These are phyloP conservation scores for Huntiella moniliformis DNA, from an alignment of 2,329 filamentous ascomycete species.

Conservation along the genomic window DNA sequence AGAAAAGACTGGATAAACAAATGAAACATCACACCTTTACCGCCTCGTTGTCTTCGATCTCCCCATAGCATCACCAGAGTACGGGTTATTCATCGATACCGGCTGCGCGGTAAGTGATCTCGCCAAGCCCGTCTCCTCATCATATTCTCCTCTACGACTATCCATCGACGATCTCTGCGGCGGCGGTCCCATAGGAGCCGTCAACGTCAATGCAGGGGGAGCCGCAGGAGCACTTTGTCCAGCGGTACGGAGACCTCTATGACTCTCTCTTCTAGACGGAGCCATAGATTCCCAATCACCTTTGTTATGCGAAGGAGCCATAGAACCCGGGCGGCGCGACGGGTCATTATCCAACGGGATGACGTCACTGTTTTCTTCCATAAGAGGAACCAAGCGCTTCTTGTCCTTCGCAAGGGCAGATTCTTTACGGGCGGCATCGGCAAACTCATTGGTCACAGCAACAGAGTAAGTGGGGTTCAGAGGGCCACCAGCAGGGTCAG, in stretches of 20 bases:
- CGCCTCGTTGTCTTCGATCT: constrained; percentile 10
- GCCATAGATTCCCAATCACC: constrained; percentile 17
- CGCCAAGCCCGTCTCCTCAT: constrained; percentile 23
- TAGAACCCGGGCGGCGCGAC: constrained; percentile 3
- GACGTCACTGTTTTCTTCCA: constrained; percentile 14
- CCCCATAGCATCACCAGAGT: constrained; percentile 3
- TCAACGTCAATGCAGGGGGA: constrained; percentile 18
- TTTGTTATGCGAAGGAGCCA: constrained; percentile 1
- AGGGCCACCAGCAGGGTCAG: constrained; percentile 40
- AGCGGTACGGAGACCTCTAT: constrained; percentile 29
- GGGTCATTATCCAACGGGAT: constrained; percentile 3
- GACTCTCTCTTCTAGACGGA: constrained; percentile 20
- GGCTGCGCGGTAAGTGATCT: constrained; percentile 6
- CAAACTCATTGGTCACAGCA: constrained; percentile 49
- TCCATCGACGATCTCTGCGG: constrained; percentile 15
- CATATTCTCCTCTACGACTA: constrained; percentile 20
- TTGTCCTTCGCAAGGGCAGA: constrained; percentile 38
- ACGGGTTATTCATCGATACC: constrained; percentile 1
- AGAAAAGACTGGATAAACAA: background rate
- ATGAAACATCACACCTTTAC: background rate
- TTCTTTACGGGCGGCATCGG: constrained; percentile 41
- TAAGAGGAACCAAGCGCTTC: constrained; percentile 41
- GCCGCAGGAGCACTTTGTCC: constrained; percentile 21
- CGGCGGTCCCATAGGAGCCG: constrained; percentile 10
- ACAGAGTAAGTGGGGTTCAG: constrained; percentile 71